These are phyloP conservation scores for Dipodascus albidus DNA, from an alignment of 805 yeast species.

Conservation along the genomic window DNA sequence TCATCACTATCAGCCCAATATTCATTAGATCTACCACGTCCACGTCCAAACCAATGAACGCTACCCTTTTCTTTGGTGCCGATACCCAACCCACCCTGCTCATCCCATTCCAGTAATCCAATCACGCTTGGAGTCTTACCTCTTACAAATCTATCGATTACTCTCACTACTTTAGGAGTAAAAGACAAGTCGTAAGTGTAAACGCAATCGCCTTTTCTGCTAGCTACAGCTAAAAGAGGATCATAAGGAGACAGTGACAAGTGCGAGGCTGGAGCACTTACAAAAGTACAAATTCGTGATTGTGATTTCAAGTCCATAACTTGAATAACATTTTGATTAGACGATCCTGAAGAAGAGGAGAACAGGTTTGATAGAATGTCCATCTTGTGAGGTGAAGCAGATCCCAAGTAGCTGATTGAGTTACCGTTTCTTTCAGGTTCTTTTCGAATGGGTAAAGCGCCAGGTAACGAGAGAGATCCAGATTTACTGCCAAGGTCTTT, in stretches of 20 bases:
- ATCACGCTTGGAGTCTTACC: slow-evolving; percentile 53
- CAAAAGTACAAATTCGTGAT: neutral
- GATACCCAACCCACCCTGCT: slow-evolving; percentile 37
- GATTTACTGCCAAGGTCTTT: slow-evolving; percentile 9
- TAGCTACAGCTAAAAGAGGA: slow-evolving; percentile 40
- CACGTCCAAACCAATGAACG: slow-evolving; percentile 42
- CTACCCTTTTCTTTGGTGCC: slow-evolving; percentile 46
- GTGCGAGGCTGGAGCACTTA: slow-evolving; percentile 29
- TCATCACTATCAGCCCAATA: neutral
- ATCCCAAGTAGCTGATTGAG: neutral
- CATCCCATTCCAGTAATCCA: slow-evolving; percentile 42
- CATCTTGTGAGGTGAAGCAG: slow-evolving; percentile 29
- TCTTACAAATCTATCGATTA: slow-evolving; percentile 46
- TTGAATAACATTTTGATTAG: slow-evolving; percentile 28
- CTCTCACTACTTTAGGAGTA: slow-evolving; percentile 37
- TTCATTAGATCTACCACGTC: slow-evolving; percentile 8
- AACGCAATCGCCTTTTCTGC: slow-evolving; percentile 48
- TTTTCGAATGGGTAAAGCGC: neutral
- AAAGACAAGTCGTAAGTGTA: slow-evolving; percentile 54
- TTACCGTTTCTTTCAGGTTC: slow-evolving; percentile 4
- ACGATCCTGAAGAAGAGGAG: slow-evolving; percentile 43
- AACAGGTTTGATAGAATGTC: slow-evolving; percentile 33
- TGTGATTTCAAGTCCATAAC: neutral
- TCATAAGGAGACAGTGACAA: slow-evolving; percentile 55
- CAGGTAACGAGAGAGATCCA: neutral